Evolutionary conservation across 352 stramenopile species (phyloP), one percentile per base, ranked within the genome.

Genomic region (Pilasporangium apinafurcum): DNA sequence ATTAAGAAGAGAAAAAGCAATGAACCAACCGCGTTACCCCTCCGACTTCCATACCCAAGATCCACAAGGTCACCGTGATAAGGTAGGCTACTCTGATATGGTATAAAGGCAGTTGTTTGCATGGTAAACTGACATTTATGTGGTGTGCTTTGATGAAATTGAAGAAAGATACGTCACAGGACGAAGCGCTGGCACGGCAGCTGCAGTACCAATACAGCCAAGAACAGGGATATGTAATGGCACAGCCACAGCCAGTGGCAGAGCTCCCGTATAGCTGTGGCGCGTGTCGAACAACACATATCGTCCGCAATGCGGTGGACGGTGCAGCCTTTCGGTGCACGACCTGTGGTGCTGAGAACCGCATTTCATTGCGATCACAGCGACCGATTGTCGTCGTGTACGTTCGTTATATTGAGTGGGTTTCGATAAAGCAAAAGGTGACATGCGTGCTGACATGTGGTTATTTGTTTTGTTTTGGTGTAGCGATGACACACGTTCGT

Each of bases 251-350:
- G 21, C 32, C 43, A 7, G 66, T 64, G 10, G 33, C 33, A 5
- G 57, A 80, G 27, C 39, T 74, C 38, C 77, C 71, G 17, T 82
- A 68, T 56, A 83, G 77, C 44, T 89, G 77, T 44, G 76, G 77
- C 31, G 59, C 64, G 25, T 89, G 77, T 37, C 61, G 73, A 13
- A 77, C 56, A 26, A 77, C 59, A 14, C 73, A 86, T 48, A 43
- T 79, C 26, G 77, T 89, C 47, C 71, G 71, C 52, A 74, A 84
- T 32, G 71, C 61, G 34, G 54, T 62, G 18, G 55, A 83, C 33
- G 62, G 68, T 16, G 59, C 77, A 24, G 59, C 56, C 14, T 89
- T 89, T 51, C 49, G 63, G 40, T 89, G 77, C 65, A 74, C 58
- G 3, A 56, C 54, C 24, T 89, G 77, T 37, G 64, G 65, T 14